phyloP scores from a whole-genome alignment of 2,329 filamentous ascomycete genomes.

The Neofusicoccum umdonicola region DNA sequence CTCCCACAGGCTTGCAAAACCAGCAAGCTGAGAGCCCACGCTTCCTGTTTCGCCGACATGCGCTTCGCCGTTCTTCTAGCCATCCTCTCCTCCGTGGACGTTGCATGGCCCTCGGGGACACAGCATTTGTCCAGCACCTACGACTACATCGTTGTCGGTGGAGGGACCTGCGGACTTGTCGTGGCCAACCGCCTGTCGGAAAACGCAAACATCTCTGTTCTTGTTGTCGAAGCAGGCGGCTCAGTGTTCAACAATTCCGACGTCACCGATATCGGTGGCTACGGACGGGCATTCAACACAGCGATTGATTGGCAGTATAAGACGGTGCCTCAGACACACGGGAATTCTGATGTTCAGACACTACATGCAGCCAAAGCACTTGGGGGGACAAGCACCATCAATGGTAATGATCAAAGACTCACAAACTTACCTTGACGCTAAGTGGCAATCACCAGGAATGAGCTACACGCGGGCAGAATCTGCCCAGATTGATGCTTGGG shows the following conservation, averaged over 20 bases:
- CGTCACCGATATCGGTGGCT: conserved; percentile 28
- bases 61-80: background rate
- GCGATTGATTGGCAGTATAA: conserved; percentile 42
- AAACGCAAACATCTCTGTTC: conserved; percentile 45
- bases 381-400: conserved; percentile 44
- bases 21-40: too few relatives aligned
- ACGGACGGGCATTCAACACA: conserved; percentile 24
- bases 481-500: conserved; percentile 41
- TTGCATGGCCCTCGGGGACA: background rate
- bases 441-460: conserved; percentile 26
- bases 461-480: conserved; percentile 34
- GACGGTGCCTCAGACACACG: conserved; percentile 40
- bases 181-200: conserved; percentile 55
- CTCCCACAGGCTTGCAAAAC: too few relatives aligned
- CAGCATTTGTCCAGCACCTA: conserved; percentile 20
- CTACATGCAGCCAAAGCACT: conserved; percentile 41
- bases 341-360: conserved; percentile 17
- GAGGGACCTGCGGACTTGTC: conserved; percentile 46
- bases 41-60: background rate
- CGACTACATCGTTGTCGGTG: conserved; percentile 36
- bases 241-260: conserved; percentile 30
- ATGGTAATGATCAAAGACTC: conserved; percentile 27
- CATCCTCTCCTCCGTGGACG: too few relatives aligned
- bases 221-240: conserved; percentile 27
- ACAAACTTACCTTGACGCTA: background rate